Base-by-base conservation (phyloP, 768 basidiomycete species). In the Tricholoma furcatifolium region DNA sequence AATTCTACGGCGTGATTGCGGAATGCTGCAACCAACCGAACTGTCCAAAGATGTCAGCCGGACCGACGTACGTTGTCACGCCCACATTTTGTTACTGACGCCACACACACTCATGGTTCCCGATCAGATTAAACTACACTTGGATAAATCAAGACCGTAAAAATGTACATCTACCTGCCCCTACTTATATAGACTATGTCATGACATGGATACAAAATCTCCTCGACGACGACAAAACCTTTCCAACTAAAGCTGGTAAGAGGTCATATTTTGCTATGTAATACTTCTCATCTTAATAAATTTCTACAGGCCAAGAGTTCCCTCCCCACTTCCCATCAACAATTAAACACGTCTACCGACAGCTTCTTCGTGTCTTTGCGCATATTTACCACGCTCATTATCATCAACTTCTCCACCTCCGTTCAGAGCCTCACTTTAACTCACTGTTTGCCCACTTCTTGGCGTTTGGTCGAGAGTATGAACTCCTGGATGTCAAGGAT, bases 341-440 rank as follows among this genome's bases (percentile, higher is more conserved):
- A 6, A 81, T 88, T 60, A 95, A 96, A 65, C 93, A 97, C 71
- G 85, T 98, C 62, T 99, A 98, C 71, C 87, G 93, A 23, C 96
- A 98, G 63, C 89, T 99, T 24, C 84, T 98, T 43, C 88, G 96
- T 44, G 93, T 98, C 50, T 98, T 98, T 67, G 96, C 97, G 3
- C 97, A 99, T 72, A 85, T 98, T 65, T 99, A 98, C 72, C 91
- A 99, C 67, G 88, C 92, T 7, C 97, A 99, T 65, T 99, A 94
- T 68, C 75, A 80, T 10, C 86, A 89, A 62, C 87, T 98, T 63
- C 83, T 99, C 30, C 97, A 99, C 66, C 82, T 99, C 31, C 91
- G 92, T 49, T 86, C 90, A 12, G 97, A 98, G 68, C 91, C 91
- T 0, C 95, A 97, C 67, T 95, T 96, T 73, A 96, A 96, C 70